Evolutionary conservation across 2,329 filamentous ascomycete species (phyloP), one percentile per base, ranked within the genome.

Genomic region (Tolypocladium guangdongense): DNA sequence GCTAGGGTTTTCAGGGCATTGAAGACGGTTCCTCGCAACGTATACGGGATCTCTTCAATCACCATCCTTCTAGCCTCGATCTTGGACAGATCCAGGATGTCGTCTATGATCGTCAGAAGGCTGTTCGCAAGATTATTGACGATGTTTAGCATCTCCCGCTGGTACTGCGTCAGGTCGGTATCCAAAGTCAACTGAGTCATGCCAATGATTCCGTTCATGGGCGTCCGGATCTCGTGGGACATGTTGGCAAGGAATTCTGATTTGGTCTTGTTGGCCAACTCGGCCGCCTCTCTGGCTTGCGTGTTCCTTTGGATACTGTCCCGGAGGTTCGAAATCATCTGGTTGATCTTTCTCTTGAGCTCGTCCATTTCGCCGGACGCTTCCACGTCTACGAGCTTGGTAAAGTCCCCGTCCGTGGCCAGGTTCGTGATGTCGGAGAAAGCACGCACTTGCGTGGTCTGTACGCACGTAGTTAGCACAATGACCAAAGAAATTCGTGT

Each of bases 281-380:
- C 93, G 63, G 93, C 93, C 48, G 92, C 91, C 71, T 97, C 92
- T 70, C 93, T 87, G 54, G 93, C 93, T 60, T 91, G 89, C 3
- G 91, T 96, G 68, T 97, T 99, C 68, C 90, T 84, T 69, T 97
- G 91, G 61, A 99, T 96, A 77, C 88, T 95, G 71, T 97, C 93
- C 61, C 92, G 80, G 57, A 99, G 74, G 66, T 95, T 96, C 67
- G 88, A 93, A 52, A 97, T 91, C 93, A 99, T 99, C 74, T 95
- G 89, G 68, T 97, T 99, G 79, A 99, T 97, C 78, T 97, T 97
- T 64, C 91, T 85, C 74, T 99, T 99, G 62, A 99, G 78, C 70
- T 97, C 92, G 71, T 97, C 93, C 93, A 99, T 97, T 71, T 99
- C 93, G 58, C 93, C 93, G 14, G 92, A 96, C 22, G 93, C 93